phyloP scores from a whole-genome alignment of 495 filamentous ascomycete genomes.

The Daldinia decipiens region DNA sequence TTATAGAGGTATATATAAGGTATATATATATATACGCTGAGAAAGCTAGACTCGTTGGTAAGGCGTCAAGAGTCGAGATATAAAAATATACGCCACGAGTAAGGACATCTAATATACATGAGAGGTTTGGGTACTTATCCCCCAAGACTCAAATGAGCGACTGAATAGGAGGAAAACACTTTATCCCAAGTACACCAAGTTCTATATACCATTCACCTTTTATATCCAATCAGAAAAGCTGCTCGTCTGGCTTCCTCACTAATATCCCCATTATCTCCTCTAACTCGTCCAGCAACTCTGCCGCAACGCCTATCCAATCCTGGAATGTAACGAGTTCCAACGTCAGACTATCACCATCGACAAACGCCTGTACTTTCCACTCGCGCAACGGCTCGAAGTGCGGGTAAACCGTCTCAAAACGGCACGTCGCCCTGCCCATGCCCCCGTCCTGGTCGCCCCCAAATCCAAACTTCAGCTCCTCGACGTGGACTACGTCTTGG shows the following conservation, averaged over 20 bases:
- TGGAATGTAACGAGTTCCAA: constrained; percentile 58
- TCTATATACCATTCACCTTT: not conserved
- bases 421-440: constrained; percentile 34
- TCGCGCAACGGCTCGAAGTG: constrained; percentile 57
- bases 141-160: not conserved
- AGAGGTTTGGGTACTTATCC: not conserved
- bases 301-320: constrained; percentile 53
- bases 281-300: constrained; percentile 50
- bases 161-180: not conserved
- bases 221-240: constrained; percentile 20
- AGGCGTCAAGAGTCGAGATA: not conserved
- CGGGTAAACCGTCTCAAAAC: constrained; percentile 57
- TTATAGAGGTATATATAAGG: no score
- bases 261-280: constrained; percentile 45
- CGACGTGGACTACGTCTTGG: constrained; percentile 58
- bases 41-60: not conserved
- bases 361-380: constrained; percentile 60
- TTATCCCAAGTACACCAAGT: not conserved
- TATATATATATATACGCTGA: no score
- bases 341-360: constrained; percentile 50
- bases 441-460: constrained; percentile 15
- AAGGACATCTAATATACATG: not conserved
- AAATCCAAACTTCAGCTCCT: constrained; percentile 47
- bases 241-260: constrained; percentile 43
- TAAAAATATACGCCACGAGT: no score